These are phyloP conservation scores for Xylaria bambusicola DNA, from an alignment of 495 filamentous ascomycete genomes.

Conservation along the genomic window DNA sequence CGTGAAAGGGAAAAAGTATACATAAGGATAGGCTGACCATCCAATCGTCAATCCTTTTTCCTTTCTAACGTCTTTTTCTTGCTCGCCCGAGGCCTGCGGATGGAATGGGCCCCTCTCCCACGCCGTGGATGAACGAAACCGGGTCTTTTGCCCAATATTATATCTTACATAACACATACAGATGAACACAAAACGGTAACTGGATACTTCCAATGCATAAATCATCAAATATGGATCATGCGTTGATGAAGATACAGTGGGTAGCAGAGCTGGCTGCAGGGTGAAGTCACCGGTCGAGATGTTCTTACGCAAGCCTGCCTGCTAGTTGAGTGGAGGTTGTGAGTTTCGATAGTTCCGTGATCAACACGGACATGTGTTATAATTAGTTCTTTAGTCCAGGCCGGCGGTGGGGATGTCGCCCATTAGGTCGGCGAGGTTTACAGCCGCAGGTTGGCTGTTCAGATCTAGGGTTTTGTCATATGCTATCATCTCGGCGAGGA, in stretches of 20 bases:
- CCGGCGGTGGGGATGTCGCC: constrained; percentile 43
- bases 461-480: constrained; percentile 74
- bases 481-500: constrained; percentile 97
- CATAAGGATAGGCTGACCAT: constrained; percentile 15
- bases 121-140: constrained; percentile 2
- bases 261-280: constrained; percentile 2
- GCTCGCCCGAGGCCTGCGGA: constrained; percentile 3
- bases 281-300: background rate
- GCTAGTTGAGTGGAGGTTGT: constrained; percentile 25
- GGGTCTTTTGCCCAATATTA: constrained; percentile 16
- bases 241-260: background rate
- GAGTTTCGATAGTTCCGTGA: background rate
- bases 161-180: constrained; percentile 24
- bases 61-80: constrained; percentile 11
- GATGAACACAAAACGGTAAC: constrained; percentile 8
- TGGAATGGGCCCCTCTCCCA: constrained; percentile 2
- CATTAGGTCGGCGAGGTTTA: constrained; percentile 31
- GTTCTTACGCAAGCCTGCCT: constrained; percentile 16
- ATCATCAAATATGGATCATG: constrained; percentile 10
- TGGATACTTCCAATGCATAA: constrained; percentile 2
- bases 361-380: constrained; percentile 13
- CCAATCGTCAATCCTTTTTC: constrained; percentile 12
- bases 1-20: constrained; percentile 20
- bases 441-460: constrained; percentile 28
- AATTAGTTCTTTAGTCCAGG: constrained; percentile 41